These are phyloP conservation scores for Vachellia pachyceras DNA, from an alignment of 306 rosid species.

Conservation along the genomic window DNA sequence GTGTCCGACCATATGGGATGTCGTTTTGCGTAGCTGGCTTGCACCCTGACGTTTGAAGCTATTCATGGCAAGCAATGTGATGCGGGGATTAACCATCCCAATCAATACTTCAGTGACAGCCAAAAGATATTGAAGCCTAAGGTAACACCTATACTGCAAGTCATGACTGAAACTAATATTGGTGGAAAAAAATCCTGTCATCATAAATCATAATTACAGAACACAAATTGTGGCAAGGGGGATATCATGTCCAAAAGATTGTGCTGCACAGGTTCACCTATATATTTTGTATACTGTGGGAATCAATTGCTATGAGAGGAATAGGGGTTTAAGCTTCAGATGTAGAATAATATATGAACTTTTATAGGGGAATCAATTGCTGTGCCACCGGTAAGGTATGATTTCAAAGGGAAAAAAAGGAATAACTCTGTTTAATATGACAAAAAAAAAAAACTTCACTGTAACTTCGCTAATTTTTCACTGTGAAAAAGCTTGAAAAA, in stretches of 20 bases:
- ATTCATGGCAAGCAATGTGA: conserved; percentile 73
- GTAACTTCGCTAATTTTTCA: not conserved
- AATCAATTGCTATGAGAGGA: not conserved
- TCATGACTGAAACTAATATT: conserved; percentile 6
- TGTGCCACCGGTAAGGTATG: not conserved
- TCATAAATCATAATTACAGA: conserved; percentile 21
- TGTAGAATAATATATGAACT: not conserved
- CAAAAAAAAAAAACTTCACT: not conserved
- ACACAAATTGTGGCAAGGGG: conserved; percentile 21
- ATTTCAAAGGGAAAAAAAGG: not conserved
- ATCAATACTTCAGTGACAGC: conserved; percentile 92
- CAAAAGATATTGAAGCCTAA: conserved; percentile 62
- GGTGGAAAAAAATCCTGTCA: conserved; percentile 1
- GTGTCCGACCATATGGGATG: conserved; percentile 41
- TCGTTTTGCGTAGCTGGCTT: conserved; percentile 75
- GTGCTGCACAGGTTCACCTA: conserved; percentile 9
- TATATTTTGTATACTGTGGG: not conserved
- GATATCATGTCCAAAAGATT: not conserved
- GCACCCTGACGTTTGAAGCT: conserved; percentile 95
- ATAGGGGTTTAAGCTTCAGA: not conserved
- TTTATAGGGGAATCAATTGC: no score
- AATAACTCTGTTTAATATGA: not conserved
- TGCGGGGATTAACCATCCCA: conserved; percentile 98
- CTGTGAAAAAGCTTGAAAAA: not conserved
- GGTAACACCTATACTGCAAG: conserved; percentile 48